These are phyloP conservation scores for Mitragyna speciosa DNA, from an alignment of 257 asterid genomes.

Conservation along the genomic window DNA sequence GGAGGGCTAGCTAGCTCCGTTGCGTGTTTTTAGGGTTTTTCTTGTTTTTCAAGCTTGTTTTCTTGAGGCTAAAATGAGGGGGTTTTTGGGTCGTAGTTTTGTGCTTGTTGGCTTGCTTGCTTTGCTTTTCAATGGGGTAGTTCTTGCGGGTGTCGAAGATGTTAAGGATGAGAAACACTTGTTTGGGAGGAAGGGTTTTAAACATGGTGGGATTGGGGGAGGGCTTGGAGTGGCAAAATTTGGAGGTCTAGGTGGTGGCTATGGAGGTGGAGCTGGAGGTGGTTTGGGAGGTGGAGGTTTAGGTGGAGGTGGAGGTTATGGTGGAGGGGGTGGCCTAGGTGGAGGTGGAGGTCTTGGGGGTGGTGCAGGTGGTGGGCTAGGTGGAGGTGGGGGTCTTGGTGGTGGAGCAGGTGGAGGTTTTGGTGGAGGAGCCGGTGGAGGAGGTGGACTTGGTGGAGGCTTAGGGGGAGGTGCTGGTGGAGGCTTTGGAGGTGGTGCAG, in stretches of 20 bases:
- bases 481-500: slow-evolving; percentile 25
- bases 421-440: slow-evolving; percentile 26
- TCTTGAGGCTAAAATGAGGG: slow-evolving; percentile 16
- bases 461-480: slow-evolving; percentile 21
- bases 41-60: background rate
- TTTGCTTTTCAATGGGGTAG: slow-evolving; percentile 33
- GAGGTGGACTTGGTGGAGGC: slow-evolving; percentile 31
- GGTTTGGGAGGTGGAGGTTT: slow-evolving; percentile 35
- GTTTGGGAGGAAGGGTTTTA: slow-evolving; percentile 31
- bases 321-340: slow-evolving; percentile 17
- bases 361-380: slow-evolving; percentile 26
- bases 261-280: slow-evolving; percentile 30
- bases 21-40: slow-evolving; percentile 34
- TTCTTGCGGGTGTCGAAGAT: slow-evolving; percentile 30
- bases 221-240: slow-evolving; percentile 10
- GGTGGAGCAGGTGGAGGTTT: slow-evolving; percentile 21
- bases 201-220: slow-evolving; percentile 10
- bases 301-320: slow-evolving; percentile 32
- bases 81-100: slow-evolving; percentile 19
- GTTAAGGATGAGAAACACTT: slow-evolving; percentile 39
- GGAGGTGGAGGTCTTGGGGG: background rate
- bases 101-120: slow-evolving; percentile 25
- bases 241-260: slow-evolving; percentile 22
- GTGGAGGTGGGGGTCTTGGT: slow-evolving; percentile 2
- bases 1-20: background rate